These are phyloP conservation scores for Rhynchosporium agropyri DNA, from an alignment of 2,329 filamentous ascomycete species.

Conservation along the genomic window DNA sequence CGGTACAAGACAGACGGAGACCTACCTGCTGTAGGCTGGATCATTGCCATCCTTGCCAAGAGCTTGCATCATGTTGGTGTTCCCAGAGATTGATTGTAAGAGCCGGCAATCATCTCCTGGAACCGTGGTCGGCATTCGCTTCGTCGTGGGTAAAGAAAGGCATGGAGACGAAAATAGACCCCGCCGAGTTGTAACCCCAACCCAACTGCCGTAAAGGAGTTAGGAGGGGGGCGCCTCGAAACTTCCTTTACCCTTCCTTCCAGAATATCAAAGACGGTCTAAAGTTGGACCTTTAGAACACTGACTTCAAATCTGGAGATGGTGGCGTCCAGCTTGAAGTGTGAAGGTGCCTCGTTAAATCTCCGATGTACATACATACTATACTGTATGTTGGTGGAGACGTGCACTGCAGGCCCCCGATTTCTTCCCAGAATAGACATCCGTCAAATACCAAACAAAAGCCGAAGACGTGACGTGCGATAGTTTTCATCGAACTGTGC, in stretches of 20 bases:
- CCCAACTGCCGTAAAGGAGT: neutral
- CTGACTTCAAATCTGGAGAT: neutral
- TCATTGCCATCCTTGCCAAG: constrained; percentile 1
- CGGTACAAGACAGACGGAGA: neutral
- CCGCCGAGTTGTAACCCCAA: constrained; percentile 10
- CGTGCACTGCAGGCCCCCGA: neutral
- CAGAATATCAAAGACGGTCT: constrained; percentile 7
- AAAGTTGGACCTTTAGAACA: neutral
- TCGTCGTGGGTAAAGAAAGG: neutral
- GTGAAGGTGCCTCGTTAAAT: constrained; percentile 8
- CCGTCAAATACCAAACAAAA: constrained; percentile 8
- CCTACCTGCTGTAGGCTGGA: constrained; percentile 7
- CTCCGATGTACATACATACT: constrained; percentile 16
- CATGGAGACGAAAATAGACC: constrained; percentile 17
- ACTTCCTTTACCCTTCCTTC: constrained; percentile 11
- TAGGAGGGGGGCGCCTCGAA: constrained; percentile 5
- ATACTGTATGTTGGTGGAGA: constrained; percentile 11
- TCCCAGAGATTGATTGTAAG: neutral
- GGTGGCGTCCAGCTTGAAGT: constrained; percentile 2
- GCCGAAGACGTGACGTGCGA: constrained; percentile 3
- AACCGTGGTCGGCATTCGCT: neutral
- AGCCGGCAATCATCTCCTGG: neutral
- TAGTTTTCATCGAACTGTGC: neutral
- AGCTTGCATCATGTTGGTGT: constrained; percentile 12
- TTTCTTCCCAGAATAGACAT: constrained; percentile 23